Conservation (phyloP, 805 yeast genomes). For the Ogataea thermomethanolica region DNA sequence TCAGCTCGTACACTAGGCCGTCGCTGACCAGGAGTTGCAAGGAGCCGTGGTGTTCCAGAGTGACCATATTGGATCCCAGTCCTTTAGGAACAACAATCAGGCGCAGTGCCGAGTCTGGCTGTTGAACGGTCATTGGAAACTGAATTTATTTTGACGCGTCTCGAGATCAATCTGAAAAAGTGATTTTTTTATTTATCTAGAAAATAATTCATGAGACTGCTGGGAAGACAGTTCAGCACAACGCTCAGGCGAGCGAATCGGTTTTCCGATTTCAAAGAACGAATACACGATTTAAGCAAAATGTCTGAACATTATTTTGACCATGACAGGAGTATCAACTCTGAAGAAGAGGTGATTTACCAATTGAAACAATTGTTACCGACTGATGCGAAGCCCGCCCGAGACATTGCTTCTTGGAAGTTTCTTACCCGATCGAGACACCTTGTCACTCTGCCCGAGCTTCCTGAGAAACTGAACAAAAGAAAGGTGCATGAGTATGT, state of each 20-base stretch:
- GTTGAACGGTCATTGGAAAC: background rate
- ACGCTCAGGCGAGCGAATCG: slow-evolving; percentile 1
- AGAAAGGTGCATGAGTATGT: slow-evolving; percentile 11
- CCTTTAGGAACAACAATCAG: slow-evolving; percentile 17
- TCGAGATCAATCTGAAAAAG: background rate
- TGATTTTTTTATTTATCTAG: background rate
- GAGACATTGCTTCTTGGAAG: slow-evolving; percentile 5
- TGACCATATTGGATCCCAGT: background rate
- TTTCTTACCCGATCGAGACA: slow-evolving; percentile 3
- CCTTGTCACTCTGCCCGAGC: slow-evolving; percentile 7
- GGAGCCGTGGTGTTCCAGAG: slow-evolving; percentile 1
- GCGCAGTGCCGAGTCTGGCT: background rate
- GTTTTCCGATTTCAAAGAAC: background rate
- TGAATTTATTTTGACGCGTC: background rate
- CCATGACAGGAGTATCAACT: slow-evolving; percentile 5
- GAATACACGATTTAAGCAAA: background rate
- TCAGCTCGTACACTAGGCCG: slow-evolving; percentile 37
- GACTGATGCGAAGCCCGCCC: background rate
- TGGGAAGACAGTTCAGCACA: slow-evolving; percentile 1
- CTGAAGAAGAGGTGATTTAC: slow-evolving; percentile 16
- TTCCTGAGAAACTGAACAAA: slow-evolving; percentile 12
- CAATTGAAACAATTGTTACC: slow-evolving; percentile 8
- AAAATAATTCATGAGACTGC: background rate
- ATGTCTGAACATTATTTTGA: slow-evolving; percentile 9
- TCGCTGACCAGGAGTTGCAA: slow-evolving; percentile 17